A percentile compares a stretch with the other conserved stretches of the same genome.
Conservation (phyloP, 768 basidiomycete species). For the Boletus tomentosulus region DNA sequence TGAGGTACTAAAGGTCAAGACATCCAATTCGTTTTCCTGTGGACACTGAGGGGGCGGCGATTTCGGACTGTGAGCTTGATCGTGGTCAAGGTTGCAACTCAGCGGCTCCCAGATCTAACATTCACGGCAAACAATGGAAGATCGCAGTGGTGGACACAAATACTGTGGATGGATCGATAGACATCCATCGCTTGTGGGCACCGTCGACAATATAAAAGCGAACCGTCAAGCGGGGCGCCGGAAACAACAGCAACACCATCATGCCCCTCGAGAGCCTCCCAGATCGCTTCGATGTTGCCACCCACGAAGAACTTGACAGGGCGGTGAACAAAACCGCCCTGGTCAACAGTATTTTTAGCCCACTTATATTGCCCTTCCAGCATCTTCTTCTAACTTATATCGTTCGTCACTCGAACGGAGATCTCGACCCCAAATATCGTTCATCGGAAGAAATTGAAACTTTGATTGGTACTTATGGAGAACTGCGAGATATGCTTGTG, state of each 20-base stretch:
- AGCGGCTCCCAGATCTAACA: too few relatives aligned
- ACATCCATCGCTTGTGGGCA: too few relatives aligned
- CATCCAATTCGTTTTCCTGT: too few relatives aligned
- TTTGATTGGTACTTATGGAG: neutral
- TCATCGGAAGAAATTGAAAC: neutral
- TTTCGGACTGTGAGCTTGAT: too few relatives aligned
- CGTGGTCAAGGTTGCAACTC: too few relatives aligned
- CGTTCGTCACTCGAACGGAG: neutral
- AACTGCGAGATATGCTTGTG: neutral
- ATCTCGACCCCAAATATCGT: neutral
- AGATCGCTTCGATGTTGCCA: neutral
- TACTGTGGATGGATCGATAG: too few relatives aligned
- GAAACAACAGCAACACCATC: neutral
- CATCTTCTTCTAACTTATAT: neutral
- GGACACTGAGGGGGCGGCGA: too few relatives aligned
- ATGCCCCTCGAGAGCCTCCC: neutral
- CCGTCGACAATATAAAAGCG: too few relatives aligned
- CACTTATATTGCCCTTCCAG: neutral
- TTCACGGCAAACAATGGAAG: too few relatives aligned
- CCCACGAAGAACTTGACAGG: neutral
- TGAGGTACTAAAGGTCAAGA: too few relatives aligned
- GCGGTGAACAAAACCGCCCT: neutral
- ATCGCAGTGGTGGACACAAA: too few relatives aligned
- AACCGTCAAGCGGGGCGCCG: too few relatives aligned
- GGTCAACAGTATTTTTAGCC: neutral